Percentiles rank a stretch among this genome's conserved stretches.
Conservation (phyloP, 1,139 yeast genomes). For the Yamadazyma jaroonii region DNA sequence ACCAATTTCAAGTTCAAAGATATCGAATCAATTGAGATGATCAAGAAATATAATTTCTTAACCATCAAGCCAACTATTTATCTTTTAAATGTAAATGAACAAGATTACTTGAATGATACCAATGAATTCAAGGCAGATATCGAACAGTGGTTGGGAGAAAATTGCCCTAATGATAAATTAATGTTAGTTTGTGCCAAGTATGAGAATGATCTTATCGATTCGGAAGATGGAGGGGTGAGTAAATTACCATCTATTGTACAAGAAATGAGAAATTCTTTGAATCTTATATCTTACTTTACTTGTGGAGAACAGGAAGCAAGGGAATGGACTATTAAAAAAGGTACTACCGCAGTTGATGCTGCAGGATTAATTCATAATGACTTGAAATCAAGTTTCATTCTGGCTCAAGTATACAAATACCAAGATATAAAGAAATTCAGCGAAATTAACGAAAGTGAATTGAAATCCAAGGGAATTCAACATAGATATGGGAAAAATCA, state of each 20-base stretch:
- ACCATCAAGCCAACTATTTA: slow-evolving; percentile 72
- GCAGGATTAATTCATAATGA: slow-evolving; percentile 95
- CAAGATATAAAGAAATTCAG: slow-evolving; percentile 49
- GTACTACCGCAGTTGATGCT: slow-evolving; percentile 84
- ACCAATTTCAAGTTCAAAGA: slow-evolving; percentile 47
- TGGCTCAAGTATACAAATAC: slow-evolving; percentile 85
- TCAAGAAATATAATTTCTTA: slow-evolving; percentile 58
- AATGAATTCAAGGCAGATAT: slow-evolving; percentile 49
- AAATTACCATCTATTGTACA: slow-evolving; percentile 46
- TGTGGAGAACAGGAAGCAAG: slow-evolving; percentile 89
- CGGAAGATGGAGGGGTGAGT: slow-evolving; percentile 21
- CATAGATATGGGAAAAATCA: slow-evolving; percentile 70
- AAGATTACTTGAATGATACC: slow-evolving; percentile 45
- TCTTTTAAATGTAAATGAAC: slow-evolving; percentile 55
- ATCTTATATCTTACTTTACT: slow-evolving; percentile 83
- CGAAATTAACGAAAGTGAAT: slow-evolving; percentile 40
- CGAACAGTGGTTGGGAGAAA: slow-evolving; percentile 49
- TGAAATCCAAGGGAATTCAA: slow-evolving; percentile 51
- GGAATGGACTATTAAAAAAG: slow-evolving; percentile 85
- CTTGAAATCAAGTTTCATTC: slow-evolving; percentile 76
- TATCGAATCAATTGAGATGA: slow-evolving; percentile 50
- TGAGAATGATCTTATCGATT: slow-evolving; percentile 41
- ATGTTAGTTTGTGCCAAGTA: slow-evolving; percentile 59
- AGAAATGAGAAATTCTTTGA: slow-evolving; percentile 65
- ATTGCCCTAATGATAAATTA: slow-evolving; percentile 55